Conservation (phyloP, 192 early-diverging fungal genomes). For the Allomyces macrogynus region DNA sequence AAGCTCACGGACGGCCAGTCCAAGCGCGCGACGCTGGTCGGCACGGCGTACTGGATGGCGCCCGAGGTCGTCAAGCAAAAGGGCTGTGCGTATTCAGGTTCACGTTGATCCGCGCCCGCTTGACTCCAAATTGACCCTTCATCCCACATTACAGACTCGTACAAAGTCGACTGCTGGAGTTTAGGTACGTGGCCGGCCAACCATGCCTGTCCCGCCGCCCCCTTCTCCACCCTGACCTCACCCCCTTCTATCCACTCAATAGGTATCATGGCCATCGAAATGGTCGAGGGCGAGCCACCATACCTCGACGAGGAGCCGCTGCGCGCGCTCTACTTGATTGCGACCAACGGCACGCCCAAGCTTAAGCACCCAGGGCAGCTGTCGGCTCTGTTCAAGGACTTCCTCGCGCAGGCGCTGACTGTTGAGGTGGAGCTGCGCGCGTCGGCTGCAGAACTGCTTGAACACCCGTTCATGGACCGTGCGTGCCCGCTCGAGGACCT, state of each 20-base stretch:
- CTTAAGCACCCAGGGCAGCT: constrained; percentile 68
- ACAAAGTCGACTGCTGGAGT: constrained; percentile 65
- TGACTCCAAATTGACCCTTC: background rate
- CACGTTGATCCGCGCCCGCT: background rate
- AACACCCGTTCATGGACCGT: constrained; percentile 55
- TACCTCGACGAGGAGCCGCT: constrained; percentile 88
- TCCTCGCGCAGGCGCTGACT: constrained; percentile 67
- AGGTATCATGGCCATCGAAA: constrained; percentile 94
- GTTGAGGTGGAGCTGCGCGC: constrained; percentile 72
- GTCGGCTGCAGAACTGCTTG: constrained; percentile 49
- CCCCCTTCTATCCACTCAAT: constrained; percentile 22
- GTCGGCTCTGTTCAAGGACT: constrained; percentile 57
- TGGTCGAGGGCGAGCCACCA: constrained; percentile 92
- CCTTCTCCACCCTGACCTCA: too few species aligned
- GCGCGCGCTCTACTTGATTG: constrained; percentile 87
- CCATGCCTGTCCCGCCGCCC: too few species aligned
- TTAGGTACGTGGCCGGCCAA: too few species aligned
- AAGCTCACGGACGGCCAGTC: constrained; percentile 63
- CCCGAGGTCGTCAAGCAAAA: constrained; percentile 70
- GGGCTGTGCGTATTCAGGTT: constrained; percentile 14
- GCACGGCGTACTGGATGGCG: constrained; percentile 81
- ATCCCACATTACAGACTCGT: constrained; percentile 12
- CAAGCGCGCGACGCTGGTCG: constrained; percentile 73
- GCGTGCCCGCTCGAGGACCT: constrained; percentile 38
- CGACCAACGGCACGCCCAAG: constrained; percentile 85